Conservation (phyloP, 1,139 yeast genomes). For the Zygoascus meyerae region DNA sequence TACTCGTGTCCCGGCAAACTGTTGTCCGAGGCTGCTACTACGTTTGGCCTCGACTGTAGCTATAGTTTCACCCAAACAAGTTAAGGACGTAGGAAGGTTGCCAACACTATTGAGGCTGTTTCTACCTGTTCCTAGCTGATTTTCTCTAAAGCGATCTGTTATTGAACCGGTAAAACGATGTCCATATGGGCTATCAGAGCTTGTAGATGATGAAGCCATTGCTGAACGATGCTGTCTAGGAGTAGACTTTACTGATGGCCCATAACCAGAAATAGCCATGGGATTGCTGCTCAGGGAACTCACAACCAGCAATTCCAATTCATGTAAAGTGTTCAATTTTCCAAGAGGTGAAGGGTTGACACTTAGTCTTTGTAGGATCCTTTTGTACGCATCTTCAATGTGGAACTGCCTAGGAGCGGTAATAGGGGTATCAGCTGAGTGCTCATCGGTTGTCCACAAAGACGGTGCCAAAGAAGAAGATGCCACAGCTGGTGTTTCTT, state of each 20-base stretch:
- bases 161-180: conserved; percentile 1
- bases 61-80: conserved; percentile 26
- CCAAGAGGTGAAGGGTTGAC: conserved; percentile 30
- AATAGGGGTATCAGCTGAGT: neutral
- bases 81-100: conserved; percentile 10
- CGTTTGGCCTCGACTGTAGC: conserved; percentile 25
- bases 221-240: conserved; percentile 16
- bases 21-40: conserved; percentile 20
- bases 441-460: no score
- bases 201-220: conserved; percentile 21
- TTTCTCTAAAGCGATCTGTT: neutral
- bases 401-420: conserved; percentile 17
- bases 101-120: conserved; percentile 15
- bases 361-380: conserved; percentile 25
- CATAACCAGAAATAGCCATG: conserved; percentile 12
- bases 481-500: no score
- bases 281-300: conserved; percentile 20
- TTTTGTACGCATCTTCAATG: conserved; percentile 28
- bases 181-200: conserved; percentile 8
- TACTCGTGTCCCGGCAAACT: conserved; percentile 11
- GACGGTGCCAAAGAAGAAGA: no score
- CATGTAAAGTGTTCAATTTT: conserved; percentile 27
- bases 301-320: conserved; percentile 30
- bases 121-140: conserved; percentile 5
- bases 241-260: conserved; percentile 21